phyloP scores from a whole-genome alignment of 2,329 filamentous ascomycete genomes.

The Penicillium oxalicum region DNA sequence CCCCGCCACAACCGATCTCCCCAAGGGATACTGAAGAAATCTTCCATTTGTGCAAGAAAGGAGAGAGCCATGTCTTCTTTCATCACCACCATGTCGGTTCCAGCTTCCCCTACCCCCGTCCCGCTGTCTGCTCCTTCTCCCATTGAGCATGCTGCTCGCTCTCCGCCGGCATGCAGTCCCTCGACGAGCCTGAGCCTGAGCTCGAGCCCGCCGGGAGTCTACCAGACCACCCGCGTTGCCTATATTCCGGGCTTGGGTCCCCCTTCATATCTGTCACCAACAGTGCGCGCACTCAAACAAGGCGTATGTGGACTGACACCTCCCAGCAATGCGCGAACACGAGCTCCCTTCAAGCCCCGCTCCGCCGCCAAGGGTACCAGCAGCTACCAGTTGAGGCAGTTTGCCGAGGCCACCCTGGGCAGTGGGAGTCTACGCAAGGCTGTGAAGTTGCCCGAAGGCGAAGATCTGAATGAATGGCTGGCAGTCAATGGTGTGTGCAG shows the following conservation, averaged over 20 bases:
- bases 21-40: constrained; percentile 5
- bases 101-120: constrained; percentile 32
- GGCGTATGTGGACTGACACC: constrained; percentile 37
- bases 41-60: constrained; percentile 5
- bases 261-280: constrained; percentile 34
- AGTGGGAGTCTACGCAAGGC: constrained; percentile 93
- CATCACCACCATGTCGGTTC: constrained; percentile 73
- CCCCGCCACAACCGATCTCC: constrained; percentile 14
- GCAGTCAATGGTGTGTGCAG: constrained; percentile 77
- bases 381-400: constrained; percentile 92
- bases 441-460: constrained; percentile 92
- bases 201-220: constrained; percentile 24
- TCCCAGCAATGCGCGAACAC: constrained; percentile 73
- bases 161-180: constrained; percentile 12
- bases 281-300: constrained; percentile 33
- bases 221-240: constrained; percentile 28
- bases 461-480: constrained; percentile 96
- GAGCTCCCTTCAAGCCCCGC: constrained; percentile 86
- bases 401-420: constrained; percentile 93
- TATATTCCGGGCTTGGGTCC: constrained; percentile 25
- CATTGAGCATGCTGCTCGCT: constrained; percentile 19
- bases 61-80: constrained; percentile 61
- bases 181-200: constrained; percentile 18
- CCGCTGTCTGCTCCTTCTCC: constrained; percentile 26
- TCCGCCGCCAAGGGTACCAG: constrained; percentile 77